Evolutionary conservation across 768 basidiomycete genomes (phyloP).

Genomic region (Mycena albidolilacea): DNA sequence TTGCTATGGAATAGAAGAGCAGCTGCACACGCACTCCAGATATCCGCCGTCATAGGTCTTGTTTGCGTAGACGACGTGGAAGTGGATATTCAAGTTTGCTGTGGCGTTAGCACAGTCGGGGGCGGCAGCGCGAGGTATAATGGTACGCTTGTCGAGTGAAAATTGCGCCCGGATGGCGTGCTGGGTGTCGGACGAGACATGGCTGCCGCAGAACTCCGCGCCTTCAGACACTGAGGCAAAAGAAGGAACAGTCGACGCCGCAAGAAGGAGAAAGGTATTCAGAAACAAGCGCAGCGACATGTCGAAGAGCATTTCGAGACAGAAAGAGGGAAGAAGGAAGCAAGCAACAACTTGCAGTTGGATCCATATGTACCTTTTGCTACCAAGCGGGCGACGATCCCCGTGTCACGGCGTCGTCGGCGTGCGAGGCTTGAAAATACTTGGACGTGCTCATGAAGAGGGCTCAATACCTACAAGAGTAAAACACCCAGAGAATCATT

Average conservation of each 20-base stretch:
- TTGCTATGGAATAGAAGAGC: not conserved
- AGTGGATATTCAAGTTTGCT: slow-evolving; percentile 17
- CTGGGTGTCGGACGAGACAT: slow-evolving; percentile 9
- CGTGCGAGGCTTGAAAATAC: too few relatives aligned
- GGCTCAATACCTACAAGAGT: too few relatives aligned
- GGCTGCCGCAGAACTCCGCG: slow-evolving; percentile 7
- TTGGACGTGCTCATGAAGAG: too few relatives aligned
- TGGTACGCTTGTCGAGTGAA: not conserved
- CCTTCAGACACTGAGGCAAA: slow-evolving; percentile 1
- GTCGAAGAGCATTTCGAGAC: not conserved
- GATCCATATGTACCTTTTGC: too few relatives aligned
- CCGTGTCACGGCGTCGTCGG: too few relatives aligned
- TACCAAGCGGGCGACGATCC: too few relatives aligned
- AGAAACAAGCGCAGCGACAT: slow-evolving; percentile 2
- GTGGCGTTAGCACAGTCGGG: slow-evolving; percentile 12
- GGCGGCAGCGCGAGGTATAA: not conserved
- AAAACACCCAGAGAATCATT: too few relatives aligned
- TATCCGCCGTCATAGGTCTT: slow-evolving; percentile 19
- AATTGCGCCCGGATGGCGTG: slow-evolving; percentile 5
- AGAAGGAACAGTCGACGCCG: slow-evolving; percentile 1
- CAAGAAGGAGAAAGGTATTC: slow-evolving; percentile 2
- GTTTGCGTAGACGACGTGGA: slow-evolving; percentile 22
- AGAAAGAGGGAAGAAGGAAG: too few relatives aligned
- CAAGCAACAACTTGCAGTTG: too few relatives aligned
- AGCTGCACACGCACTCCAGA: slow-evolving; percentile 1